Conservation (phyloP, 495 filamentous ascomycete genomes). For the Hypoxylon trugodes region DNA sequence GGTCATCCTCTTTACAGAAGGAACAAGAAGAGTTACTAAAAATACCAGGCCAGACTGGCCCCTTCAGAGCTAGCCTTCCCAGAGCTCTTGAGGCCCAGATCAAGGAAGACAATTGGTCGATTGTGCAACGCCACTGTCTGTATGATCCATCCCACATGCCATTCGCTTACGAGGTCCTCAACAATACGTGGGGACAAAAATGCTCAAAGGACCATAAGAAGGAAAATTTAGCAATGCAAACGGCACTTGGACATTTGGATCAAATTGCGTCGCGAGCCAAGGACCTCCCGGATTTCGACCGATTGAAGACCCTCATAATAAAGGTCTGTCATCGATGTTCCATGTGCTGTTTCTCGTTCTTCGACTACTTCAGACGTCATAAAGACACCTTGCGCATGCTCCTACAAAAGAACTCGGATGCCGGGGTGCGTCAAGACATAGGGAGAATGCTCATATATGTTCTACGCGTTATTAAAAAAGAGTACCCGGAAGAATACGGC, state of each 20-base stretch:
- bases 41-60: constrained; percentile 45
- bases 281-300: constrained; percentile 69
- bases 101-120: constrained; percentile 72
- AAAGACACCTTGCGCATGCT: constrained; percentile 69
- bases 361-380: constrained; percentile 70
- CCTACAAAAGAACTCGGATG: constrained; percentile 69
- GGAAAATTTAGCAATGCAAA: constrained; percentile 68
- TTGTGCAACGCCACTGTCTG: constrained; percentile 81
- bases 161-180: constrained; percentile 70
- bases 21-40: constrained; percentile 54
- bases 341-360: constrained; percentile 63
- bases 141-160: constrained; percentile 75
- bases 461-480: constrained; percentile 59
- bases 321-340: constrained; percentile 63
- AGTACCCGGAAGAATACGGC: constrained; percentile 54
- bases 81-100: constrained; percentile 67
- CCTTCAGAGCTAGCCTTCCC: constrained; percentile 67
- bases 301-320: constrained; percentile 62
- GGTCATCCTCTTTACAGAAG: constrained; percentile 69
- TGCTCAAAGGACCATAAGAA: constrained; percentile 61
- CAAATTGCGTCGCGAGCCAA: constrained; percentile 79
- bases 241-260: constrained; percentile 78
- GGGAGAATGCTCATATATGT: constrained; percentile 63
- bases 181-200: constrained; percentile 51
- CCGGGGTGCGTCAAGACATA: constrained; percentile 67